Evolutionary conservation across 495 filamentous ascomycete species (phyloP).

Genomic region (Evansstolkia leycettana): DNA sequence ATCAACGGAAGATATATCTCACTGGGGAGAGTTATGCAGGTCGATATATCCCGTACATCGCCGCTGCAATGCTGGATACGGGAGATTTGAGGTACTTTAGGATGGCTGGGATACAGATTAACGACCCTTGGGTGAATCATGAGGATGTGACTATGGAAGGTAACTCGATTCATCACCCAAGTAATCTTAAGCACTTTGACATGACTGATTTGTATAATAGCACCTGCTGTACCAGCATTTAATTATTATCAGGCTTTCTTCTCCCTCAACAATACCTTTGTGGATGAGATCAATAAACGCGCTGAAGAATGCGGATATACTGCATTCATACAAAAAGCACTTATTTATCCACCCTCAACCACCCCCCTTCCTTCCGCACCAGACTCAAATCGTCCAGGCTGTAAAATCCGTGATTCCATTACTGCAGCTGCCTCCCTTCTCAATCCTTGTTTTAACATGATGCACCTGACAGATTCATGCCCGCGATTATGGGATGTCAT

Average conservation of each 20-base stretch:
- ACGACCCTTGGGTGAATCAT: constrained; percentile 52
- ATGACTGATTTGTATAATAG: constrained; percentile 13
- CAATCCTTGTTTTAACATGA: constrained; percentile 76
- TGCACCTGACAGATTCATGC: constrained; percentile 64
- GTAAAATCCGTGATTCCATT: constrained; percentile 47
- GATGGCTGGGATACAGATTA: constrained; percentile 53
- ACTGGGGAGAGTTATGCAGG: constrained; percentile 65
- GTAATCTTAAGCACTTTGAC: neutral
- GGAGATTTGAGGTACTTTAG: constrained; percentile 58
- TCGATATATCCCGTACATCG: constrained; percentile 69
- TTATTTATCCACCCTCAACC: constrained; percentile 56
- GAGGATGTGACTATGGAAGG: constrained; percentile 27
- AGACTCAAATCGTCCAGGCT: constrained; percentile 25
- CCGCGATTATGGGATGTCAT: constrained; percentile 62
- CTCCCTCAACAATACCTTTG: constrained; percentile 54
- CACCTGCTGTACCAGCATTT: constrained; percentile 48
- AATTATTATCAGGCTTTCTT: constrained; percentile 51
- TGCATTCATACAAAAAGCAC: constrained; percentile 44
- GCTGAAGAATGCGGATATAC: constrained; percentile 54
- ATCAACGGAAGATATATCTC: constrained; percentile 53
- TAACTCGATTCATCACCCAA: constrained; percentile 4
- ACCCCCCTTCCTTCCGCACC: constrained; percentile 38
- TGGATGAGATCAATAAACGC: constrained; percentile 39
- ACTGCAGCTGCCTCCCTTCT: constrained; percentile 39
- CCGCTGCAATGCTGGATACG: constrained; percentile 56